Evolutionary conservation across 2,329 filamentous ascomycete species (phyloP).

Genomic region (Xylariaceae sp.): DNA sequence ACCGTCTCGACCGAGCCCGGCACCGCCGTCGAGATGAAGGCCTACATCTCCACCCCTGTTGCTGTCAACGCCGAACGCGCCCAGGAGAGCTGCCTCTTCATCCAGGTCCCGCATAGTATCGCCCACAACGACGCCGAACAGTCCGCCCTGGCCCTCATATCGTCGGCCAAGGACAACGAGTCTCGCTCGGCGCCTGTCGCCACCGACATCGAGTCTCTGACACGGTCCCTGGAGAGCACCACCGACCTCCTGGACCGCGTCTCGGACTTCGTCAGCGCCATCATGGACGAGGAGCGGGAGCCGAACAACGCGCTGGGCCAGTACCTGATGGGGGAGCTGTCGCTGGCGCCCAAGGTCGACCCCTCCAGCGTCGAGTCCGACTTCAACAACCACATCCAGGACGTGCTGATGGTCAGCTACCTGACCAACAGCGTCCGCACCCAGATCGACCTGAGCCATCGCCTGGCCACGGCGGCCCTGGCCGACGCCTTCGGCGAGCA

Average conservation of each 20-base stretch:
- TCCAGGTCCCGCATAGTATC: conserved; percentile 92
- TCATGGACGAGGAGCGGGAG: conserved; percentile 86
- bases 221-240: conserved; percentile 80
- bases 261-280: conserved; percentile 83
- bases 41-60: conserved; percentile 93
- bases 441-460: conserved; percentile 96
- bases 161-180: conserved; percentile 72
- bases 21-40: conserved; percentile 79
- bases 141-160: conserved; percentile 69
- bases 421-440: conserved; percentile 97
- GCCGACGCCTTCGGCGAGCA: conserved; percentile 40
- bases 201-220: conserved; percentile 83
- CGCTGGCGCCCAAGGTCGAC: conserved; percentile 91
- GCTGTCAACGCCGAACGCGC: conserved; percentile 92
- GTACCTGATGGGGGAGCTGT: conserved; percentile 89
- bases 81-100: conserved; percentile 93
- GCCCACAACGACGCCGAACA: conserved; percentile 67
- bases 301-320: conserved; percentile 89
- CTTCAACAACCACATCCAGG: conserved; percentile 99
- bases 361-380: conserved; percentile 84
- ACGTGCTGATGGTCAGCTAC: conserved; percentile 96
- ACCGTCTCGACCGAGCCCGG: conserved; percentile 88
- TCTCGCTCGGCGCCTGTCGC: conserved; percentile 64
- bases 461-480: conserved; percentile 74
- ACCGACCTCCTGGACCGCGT: conserved; percentile 86